phyloP scores from a whole-genome alignment of 805 yeast species.

The Wickerhamomyces silvicola region DNA sequence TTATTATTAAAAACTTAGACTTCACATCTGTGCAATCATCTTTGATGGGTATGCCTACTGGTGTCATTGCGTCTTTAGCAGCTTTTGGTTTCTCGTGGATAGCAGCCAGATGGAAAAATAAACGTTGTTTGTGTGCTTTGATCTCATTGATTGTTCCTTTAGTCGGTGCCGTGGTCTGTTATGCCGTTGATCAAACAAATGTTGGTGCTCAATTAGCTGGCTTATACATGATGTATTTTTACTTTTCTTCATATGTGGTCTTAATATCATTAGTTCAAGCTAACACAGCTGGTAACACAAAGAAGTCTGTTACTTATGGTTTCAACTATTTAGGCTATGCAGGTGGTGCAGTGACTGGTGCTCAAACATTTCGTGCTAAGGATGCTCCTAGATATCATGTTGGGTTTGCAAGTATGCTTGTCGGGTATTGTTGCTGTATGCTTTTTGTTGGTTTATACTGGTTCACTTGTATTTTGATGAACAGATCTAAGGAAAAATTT shows the following conservation, averaged over 20 bases:
- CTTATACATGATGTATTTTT: slow-evolving; percentile 28
- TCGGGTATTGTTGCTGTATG: slow-evolving; percentile 34
- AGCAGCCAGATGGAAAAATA: slow-evolving; percentile 25
- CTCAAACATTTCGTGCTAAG: slow-evolving; percentile 37
- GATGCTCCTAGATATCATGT: slow-evolving; percentile 37
- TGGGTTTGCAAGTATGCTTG: slow-evolving; percentile 39
- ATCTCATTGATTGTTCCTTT: slow-evolving; percentile 24
- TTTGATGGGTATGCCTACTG: slow-evolving; percentile 23
- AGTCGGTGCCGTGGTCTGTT: slow-evolving; percentile 23
- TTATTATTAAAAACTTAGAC: slow-evolving; percentile 19
- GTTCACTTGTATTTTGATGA: slow-evolving; percentile 26
- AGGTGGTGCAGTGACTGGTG: slow-evolving; percentile 39
- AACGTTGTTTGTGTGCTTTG: slow-evolving; percentile 22
- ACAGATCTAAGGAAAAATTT: slow-evolving; percentile 20
- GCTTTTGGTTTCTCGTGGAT: slow-evolving; percentile 27
- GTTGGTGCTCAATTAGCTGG: slow-evolving; percentile 25
- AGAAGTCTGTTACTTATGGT: slow-evolving; percentile 31
- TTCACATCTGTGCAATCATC: slow-evolving; percentile 21
- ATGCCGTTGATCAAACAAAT: slow-evolving; percentile 16
- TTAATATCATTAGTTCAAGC: slow-evolving; percentile 29
- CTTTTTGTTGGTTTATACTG: slow-evolving; percentile 30
- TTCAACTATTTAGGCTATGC: slow-evolving; percentile 34
- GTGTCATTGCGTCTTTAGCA: slow-evolving; percentile 26
- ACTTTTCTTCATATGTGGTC: slow-evolving; percentile 27
- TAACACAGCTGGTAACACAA: slow-evolving; percentile 43